Percentiles rank a stretch among this genome's conserved stretches.
These are phyloP conservation scores for Pistacia vera DNA, from an alignment of 345 rosid species.

Conservation along the genomic window DNA sequence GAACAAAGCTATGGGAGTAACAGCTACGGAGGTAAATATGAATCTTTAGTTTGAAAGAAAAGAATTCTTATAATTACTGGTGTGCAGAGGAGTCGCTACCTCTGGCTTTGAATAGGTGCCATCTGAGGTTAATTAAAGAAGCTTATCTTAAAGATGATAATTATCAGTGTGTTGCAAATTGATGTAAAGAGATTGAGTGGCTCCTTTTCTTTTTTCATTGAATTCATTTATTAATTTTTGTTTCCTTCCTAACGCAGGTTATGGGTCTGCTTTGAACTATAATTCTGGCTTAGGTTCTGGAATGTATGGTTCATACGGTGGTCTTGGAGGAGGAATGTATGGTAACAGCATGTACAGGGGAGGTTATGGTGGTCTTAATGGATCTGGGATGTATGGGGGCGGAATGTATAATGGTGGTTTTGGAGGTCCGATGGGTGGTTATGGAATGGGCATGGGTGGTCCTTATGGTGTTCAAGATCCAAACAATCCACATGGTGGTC, in stretches of 20 bases:
- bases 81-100: neutral
- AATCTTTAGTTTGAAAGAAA: neutral
- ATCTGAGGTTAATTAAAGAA: neutral
- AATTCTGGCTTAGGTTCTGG: conserved; percentile 77
- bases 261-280: conserved; percentile 63
- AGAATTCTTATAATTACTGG: neutral
- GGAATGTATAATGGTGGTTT: conserved; percentile 49
- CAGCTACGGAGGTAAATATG: conserved; percentile 50
- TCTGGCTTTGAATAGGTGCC: neutral
- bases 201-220: neutral
- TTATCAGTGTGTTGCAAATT: conserved; percentile 9
- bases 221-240: neutral
- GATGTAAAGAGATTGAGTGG: neutral
- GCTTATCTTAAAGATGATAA: neutral
- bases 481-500: conserved; percentile 75
- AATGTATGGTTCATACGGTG: conserved; percentile 54
- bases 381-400: conserved; percentile 62
- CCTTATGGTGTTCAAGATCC: conserved; percentile 91
- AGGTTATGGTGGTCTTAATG: conserved; percentile 81
- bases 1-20: conserved; percentile 61
- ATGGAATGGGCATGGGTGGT: conserved; percentile 77
- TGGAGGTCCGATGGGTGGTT: conserved; percentile 90
- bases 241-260: conserved; percentile 43
- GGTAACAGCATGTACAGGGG: conserved; percentile 77
- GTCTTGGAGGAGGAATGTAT: conserved; percentile 47